Base-by-base conservation (phyloP, 2,329 filamentous ascomycete species). In the Basipetospora chlamydospora region DNA sequence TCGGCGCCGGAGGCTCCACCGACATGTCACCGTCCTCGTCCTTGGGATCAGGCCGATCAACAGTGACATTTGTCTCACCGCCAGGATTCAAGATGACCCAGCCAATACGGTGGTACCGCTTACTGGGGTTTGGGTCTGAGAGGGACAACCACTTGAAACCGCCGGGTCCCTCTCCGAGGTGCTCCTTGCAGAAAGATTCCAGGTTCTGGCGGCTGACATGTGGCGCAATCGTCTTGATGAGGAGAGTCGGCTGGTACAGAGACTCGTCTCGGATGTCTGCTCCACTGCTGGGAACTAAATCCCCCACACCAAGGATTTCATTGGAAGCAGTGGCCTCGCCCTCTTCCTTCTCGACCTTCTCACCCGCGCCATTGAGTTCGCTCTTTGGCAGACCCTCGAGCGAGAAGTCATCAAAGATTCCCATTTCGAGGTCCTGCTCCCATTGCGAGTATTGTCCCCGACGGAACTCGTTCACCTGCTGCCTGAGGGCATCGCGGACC, bases 201-300 rank as follows among this genome's bases (percentile, higher is more conserved):
- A 98, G 73, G 49, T 95, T 96, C 34, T 82, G 77, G 26, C 90
- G 81, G 49, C 85, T 94, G 43, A 98, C 90, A 41, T 92, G 93
- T 6, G 90, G 90, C 4, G 90, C 88, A 50, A 98, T 86, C 0
- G 90, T 98, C 64, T 98, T 98, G 66, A 98, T 95, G 32, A 98
- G 73, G 13, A 98, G 68, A 0, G 92, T 94, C 11, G 90, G 90
- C 54, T 93, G 85, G 45, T 80, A 77, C 22, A 90, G 71, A 33
- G 80, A 82, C 46, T 94, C 87, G 51, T 98, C 90, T 26, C 85
- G 77, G 35, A 96, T 71, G 44, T 96, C 88, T 33, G 82, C 84
- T 20, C 82, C 84, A 44, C 75, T 76, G 28, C 77, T 78, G 23
- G 90, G 86, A 11, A 96, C 73, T 33, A 96, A 65, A 54, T 96